Evolutionary conservation across 2,329 filamentous ascomycete species (phyloP), one percentile per base, ranked within the genome.

Genomic region (Zalaria sp.): DNA sequence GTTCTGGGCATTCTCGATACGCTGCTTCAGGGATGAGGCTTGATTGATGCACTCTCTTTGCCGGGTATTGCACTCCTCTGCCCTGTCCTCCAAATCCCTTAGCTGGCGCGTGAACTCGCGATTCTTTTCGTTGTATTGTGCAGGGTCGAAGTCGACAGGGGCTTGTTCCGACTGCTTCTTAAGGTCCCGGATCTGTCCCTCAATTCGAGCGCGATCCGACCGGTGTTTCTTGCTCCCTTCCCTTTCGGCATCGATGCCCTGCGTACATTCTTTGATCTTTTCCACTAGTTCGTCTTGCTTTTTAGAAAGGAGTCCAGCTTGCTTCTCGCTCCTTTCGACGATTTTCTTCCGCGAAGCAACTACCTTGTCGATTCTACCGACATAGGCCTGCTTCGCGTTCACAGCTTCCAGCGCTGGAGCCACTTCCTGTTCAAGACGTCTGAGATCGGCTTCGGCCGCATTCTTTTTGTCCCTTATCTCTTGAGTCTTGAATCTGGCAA

Each of bases 361-460:
- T 4, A 74, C 72, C 5, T 62, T 58, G 31, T 77, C 63, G 18
- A 91, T 65, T 39, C 71, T 62, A 3, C 64, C 54, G 5, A 65
- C 63, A 53, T 96, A 95, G 1, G 63, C 61, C 48, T 83, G 63
- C 57, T 93, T 94, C 3, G 65, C 63, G 42, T 79, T 77, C 36
- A 87, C 74, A 2, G 79, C 79, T 50, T 73, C 62, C 37, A 93
- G 58, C 1, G 79, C 75, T 4, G 91, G 91, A 5, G 75, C 77
- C 11, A 77, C 59, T 41, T 75, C 66, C 2, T 66, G 56, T 53
- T 84, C 66, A 3, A 94, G 66, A 5, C 69, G 63, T 34, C 66
- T 64, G 4, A 86, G 61, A 34, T 81, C 75, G 25, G 58, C 59
- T 42, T 72, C 63, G 0, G 81, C 76, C 0, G 61, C 60, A 41